A percentile compares a stretch with the other conserved stretches of the same genome.
These are phyloP conservation scores for Trametopsis cervina DNA, from an alignment of 768 basidiomycete genomes.

Conservation along the genomic window DNA sequence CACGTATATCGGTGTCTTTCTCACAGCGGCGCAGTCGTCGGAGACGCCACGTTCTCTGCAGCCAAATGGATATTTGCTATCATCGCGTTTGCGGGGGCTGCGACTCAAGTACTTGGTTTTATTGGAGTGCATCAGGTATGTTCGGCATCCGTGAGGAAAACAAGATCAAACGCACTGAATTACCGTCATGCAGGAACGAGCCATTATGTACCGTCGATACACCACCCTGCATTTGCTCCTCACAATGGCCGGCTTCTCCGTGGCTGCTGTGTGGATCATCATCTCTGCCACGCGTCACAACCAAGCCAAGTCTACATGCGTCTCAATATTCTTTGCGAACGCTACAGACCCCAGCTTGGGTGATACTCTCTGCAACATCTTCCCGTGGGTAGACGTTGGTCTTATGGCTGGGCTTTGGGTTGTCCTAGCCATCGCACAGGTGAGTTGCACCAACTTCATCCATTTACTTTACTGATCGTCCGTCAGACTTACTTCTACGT, in stretches of 20 bases:
- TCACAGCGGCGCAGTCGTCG: slow-evolving; percentile 55
- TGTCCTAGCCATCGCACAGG: slow-evolving; percentile 71
- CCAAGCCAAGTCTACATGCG: slow-evolving; percentile 62
- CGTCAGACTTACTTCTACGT: slow-evolving; percentile 42
- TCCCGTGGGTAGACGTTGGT: slow-evolving; percentile 89
- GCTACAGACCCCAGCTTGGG: slow-evolving; percentile 40
- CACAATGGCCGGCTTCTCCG: slow-evolving; percentile 56
- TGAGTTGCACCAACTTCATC: slow-evolving; percentile 35
- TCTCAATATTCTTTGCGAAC: slow-evolving; percentile 47
- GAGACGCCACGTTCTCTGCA: slow-evolving; percentile 75
- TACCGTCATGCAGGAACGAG: slow-evolving; percentile 47
- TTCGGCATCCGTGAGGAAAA: background rate
- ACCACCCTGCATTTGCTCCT: slow-evolving; percentile 55
- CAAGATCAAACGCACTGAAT: background rate
- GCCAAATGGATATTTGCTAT: slow-evolving; percentile 68
- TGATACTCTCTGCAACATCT: slow-evolving; percentile 76
- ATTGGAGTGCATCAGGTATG: slow-evolving; percentile 74
- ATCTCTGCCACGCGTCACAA: slow-evolving; percentile 74
- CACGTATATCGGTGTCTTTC: background rate
- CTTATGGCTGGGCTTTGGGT: slow-evolving; percentile 89
- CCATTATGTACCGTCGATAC: slow-evolving; percentile 60
- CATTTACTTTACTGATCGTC: background rate
- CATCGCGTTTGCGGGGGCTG: slow-evolving; percentile 71
- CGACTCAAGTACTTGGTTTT: slow-evolving; percentile 76
- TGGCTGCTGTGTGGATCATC: slow-evolving; percentile 76